These are phyloP conservation scores for Yamadazyma sp. DNA, from an alignment of 805 yeast species.

Conservation along the genomic window DNA sequence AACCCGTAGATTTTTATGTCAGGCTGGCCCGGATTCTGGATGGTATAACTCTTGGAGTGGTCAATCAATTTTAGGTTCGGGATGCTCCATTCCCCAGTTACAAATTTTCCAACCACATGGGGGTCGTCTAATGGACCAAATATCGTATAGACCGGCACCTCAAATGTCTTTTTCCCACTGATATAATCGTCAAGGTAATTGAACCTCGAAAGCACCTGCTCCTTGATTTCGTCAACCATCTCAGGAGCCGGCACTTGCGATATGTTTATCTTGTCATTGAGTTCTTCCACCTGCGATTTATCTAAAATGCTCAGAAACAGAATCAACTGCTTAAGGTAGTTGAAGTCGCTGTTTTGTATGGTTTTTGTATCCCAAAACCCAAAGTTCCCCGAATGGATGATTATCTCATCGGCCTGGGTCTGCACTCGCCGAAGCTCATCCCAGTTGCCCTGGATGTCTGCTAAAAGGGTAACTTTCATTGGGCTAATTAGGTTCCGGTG, in stretches of 20 bases:
- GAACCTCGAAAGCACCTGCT: conserved; percentile 8
- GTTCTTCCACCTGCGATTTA: conserved; percentile 46
- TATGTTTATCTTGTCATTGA: conserved; percentile 49
- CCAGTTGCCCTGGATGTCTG: conserved; percentile 33
- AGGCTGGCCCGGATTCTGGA: conserved; percentile 36
- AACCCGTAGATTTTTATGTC: conserved; percentile 60
- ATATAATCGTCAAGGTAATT: conserved; percentile 18
- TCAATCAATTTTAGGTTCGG: conserved; percentile 63
- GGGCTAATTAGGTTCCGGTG: not conserved
- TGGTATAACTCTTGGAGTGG: conserved; percentile 48
- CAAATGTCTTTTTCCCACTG: conserved; percentile 38
- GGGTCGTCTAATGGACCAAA: conserved; percentile 79
- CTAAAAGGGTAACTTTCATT: conserved; percentile 17
- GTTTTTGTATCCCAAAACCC: conserved; percentile 70
- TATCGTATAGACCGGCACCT: conserved; percentile 73
- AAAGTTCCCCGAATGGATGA: conserved; percentile 76
- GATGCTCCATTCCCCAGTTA: conserved; percentile 50
- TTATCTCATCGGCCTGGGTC: conserved; percentile 24
- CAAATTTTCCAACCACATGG: conserved; percentile 59
- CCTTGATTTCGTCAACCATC: conserved; percentile 12
- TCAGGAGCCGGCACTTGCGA: conserved; percentile 16
- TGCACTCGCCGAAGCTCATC: conserved; percentile 7
- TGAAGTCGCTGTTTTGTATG: conserved; percentile 51
- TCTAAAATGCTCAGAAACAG: conserved; percentile 63
- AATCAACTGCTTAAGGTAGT: conserved; percentile 60